Evolutionary conservation across 768 basidiomycete species (phyloP), one percentile per base, ranked within the genome.

Genomic region (Leccinellum luteum): DNA sequence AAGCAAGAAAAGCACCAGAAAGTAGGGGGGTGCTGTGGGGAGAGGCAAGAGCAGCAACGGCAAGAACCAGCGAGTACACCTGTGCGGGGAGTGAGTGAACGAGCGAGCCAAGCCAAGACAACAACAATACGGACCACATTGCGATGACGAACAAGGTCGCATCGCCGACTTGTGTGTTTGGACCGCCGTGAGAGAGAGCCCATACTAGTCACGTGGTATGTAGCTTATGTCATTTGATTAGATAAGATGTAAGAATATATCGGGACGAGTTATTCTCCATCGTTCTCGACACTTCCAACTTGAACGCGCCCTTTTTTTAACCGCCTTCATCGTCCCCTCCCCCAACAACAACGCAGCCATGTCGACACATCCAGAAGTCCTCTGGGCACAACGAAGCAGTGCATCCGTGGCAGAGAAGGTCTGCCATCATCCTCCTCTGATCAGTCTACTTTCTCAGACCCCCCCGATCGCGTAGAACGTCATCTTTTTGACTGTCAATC

Each of bases 301-400:
- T 45, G 44, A 38, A 38, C 35, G 2, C 17, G n/a, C 28, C 14
- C 54, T 51, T 38, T 64, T 25, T 54, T 60, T 34, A 61, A 63
- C 5, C 51, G 41, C 54, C 17, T 21, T 51, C 55, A 28, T 54
- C 60, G 10, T 54, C 57, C 30, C 44, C 38, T 38, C 25, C 10
- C 23, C n/a, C 48, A 52, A 2, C 64, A 60, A 55, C 34, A 62
- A 35, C 60, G 23, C 61, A 53, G 47, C 60, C 57, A 81, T 81
- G 80, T 25, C 77, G 30, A 65, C 58, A 17, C 92, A 93, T 73
- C 95, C 95, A 35, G 94, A 97, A 75, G 79, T 96, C 34, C 81
- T 94, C 2, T 98, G 95, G 94, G 95, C 96, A 48, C 95, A 98
- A 75, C 85, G 96, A 65, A 92, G 88, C 79, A 89, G 85, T 41